Evolutionary conservation across 768 basidiomycete genomes (phyloP).

Genomic region (Lactarius sanguifluus): DNA sequence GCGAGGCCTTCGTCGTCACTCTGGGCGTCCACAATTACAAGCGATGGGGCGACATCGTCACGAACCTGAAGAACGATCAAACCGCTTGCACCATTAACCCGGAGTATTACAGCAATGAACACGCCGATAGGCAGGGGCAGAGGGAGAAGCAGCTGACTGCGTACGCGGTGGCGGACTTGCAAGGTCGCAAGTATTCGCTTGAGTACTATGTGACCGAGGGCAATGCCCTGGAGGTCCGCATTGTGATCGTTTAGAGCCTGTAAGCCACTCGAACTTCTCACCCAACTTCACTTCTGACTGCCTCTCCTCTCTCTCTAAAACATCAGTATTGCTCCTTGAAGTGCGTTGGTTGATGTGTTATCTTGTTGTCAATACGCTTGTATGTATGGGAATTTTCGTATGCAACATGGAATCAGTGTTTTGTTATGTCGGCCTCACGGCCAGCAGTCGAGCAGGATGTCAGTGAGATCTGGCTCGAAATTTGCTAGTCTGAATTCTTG

Average conservation of each 20-base stretch:
- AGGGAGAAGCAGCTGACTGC: slow-evolving; percentile 9
- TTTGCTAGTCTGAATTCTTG: not conserved
- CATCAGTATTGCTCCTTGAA: too few species aligned
- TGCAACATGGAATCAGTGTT: too few species aligned
- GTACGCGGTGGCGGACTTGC: not conserved
- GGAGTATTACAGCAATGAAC: slow-evolving; percentile 1
- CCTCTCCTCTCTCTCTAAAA: not conserved
- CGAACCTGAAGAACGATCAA: slow-evolving; percentile 31
- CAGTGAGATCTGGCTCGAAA: not conserved
- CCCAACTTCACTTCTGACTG: not conserved
- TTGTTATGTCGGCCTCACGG: too few species aligned
- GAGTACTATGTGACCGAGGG: not conserved
- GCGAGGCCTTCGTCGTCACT: slow-evolving; percentile 38
- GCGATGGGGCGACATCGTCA: slow-evolving; percentile 42
- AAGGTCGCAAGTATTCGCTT: not conserved
- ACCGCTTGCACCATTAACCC: slow-evolving; percentile 15
- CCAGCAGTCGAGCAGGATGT: not conserved
- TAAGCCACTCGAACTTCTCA: not conserved
- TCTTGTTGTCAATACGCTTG: too few species aligned
- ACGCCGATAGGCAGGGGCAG: not conserved
- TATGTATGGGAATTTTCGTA: too few species aligned
- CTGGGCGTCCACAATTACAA: slow-evolving; percentile 44
- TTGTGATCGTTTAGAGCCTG: not conserved
- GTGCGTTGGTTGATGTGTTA: too few species aligned
- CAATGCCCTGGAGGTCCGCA: not conserved